Base-by-base conservation (phyloP, 495 filamentous ascomycete species). In the Penicillium cinerascens region DNA sequence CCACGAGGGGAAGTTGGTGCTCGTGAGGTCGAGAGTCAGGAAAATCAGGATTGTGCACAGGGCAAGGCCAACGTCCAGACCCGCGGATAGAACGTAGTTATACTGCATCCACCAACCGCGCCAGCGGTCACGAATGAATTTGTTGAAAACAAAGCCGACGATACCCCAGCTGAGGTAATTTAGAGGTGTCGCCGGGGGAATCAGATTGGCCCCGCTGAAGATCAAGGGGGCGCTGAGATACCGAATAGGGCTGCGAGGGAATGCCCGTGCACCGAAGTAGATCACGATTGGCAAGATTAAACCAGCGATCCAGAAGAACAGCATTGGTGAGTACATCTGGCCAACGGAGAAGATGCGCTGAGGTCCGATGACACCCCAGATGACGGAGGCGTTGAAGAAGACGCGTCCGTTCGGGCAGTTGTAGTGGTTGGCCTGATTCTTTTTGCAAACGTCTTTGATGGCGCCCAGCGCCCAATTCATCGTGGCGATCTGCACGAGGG, bases 51-150 rank as follows among this genome's bases (percentile, higher is more conserved):
- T 78, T 0, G 85, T 87, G 42, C 74, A 78, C 6, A 89, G 66
- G 2, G 80, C 78, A 20, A 90, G 72, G 11, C 87, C 87, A 42
- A 81, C 79, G 58, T 89, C 85, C 51, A 92, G 71, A 3, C 82
- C 87, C 0, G 87, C 86, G 18, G 86, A 87, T 0, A 84, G 79
- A 56, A 89, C 74, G 64, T 89, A 91, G 73, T 90, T 91, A 66
- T 88, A 89, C 54, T 85, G 82, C 73, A 85, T 73, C 86, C 85
- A 89, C 86, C 86, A 89, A 27, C 85, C 85, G 27, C 74, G 78
- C 67, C 74, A 83, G 52, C 77, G 74, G 54, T 82, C 72, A 36
- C 81, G 75, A 52, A 88, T 80, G 46, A 68, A 81, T 63, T 80
- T 85, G 64, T 88, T 86, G 71, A 88, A 89, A 37, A 82, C 39